These are phyloP conservation scores for Citrus australasica DNA, from an alignment of 345 rosid species.

Conservation along the genomic window DNA sequence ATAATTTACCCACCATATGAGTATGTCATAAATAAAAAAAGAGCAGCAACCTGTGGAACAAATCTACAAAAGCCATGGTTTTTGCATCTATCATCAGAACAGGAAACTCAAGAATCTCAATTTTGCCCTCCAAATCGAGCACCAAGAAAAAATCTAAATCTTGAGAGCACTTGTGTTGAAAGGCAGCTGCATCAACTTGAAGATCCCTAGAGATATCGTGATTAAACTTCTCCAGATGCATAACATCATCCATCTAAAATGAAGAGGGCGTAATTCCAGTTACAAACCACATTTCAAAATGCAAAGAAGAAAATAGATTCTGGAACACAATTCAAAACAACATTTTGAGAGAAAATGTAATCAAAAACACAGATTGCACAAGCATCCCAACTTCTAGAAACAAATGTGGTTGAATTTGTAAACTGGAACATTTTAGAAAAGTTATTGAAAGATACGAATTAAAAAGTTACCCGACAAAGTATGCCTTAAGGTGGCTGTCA, in stretches of 20 bases:
- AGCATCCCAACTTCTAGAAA: not conserved
- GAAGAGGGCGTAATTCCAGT: slow-evolving; percentile 1
- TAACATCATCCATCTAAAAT: slow-evolving; percentile 66
- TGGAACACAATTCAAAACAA: not conserved
- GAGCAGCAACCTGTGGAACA: slow-evolving; percentile 76
- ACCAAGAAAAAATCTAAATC: slow-evolving; percentile 71
- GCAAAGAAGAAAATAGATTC: not conserved
- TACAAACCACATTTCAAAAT: not conserved
- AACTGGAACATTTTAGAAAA: not conserved
- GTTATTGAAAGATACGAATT: not conserved
- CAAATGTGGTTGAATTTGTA: not conserved
- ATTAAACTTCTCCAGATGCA: slow-evolving; percentile 67
- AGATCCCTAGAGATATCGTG: slow-evolving; percentile 65
- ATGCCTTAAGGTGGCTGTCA: not conserved
- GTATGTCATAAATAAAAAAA: not conserved
- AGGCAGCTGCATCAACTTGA: slow-evolving; percentile 41
- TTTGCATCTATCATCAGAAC: slow-evolving; percentile 70
- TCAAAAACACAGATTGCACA: not conserved
- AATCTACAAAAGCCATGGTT: slow-evolving; percentile 59
- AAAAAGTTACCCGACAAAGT: not conserved
- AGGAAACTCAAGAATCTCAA: slow-evolving; percentile 91
- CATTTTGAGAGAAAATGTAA: not conserved
- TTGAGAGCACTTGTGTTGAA: slow-evolving; percentile 43
- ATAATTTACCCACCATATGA: too few relatives aligned
- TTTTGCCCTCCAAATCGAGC: slow-evolving; percentile 90